Conservation (phyloP, 768 basidiomycete species). For the Serendipita vermifera region DNA sequence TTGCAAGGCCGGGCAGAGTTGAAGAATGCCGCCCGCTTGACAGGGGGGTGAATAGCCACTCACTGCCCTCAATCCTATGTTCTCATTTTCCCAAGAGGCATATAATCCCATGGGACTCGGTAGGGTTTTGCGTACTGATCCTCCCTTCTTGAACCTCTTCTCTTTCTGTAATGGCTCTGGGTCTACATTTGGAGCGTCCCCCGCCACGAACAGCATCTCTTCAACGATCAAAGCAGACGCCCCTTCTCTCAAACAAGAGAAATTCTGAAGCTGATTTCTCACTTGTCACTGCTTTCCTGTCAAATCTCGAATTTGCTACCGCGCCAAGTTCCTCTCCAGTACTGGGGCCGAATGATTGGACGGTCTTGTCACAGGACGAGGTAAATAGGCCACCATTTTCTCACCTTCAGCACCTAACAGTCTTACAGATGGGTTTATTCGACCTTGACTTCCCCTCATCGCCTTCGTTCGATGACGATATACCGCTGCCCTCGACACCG, state of each 20-base stretch:
- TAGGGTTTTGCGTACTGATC: background rate
- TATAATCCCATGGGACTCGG: background rate
- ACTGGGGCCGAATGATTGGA: background rate
- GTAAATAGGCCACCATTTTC: background rate
- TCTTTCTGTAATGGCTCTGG: background rate
- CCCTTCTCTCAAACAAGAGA: background rate
- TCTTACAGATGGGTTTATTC: background rate
- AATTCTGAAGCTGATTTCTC: background rate
- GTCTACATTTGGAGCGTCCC: background rate
- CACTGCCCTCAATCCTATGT: background rate
- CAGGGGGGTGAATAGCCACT: background rate
- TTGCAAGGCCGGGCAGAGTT: background rate
- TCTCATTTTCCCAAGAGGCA: background rate
- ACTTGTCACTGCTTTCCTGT: background rate
- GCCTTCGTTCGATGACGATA: background rate
- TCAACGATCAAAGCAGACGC: background rate
- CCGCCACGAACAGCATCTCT: background rate
- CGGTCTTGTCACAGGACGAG: background rate
- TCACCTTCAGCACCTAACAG: background rate
- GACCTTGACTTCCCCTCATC: background rate
- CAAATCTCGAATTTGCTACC: background rate
- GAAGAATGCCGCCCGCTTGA: background rate
- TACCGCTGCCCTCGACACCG: background rate
- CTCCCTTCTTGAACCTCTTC: background rate
- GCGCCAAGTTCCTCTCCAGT: background rate